Percentiles rank a stretch among this genome's conserved stretches.
Evolutionary conservation across 495 filamentous ascomycete genomes (phyloP).

Genomic region (Xylaria nigripes): DNA sequence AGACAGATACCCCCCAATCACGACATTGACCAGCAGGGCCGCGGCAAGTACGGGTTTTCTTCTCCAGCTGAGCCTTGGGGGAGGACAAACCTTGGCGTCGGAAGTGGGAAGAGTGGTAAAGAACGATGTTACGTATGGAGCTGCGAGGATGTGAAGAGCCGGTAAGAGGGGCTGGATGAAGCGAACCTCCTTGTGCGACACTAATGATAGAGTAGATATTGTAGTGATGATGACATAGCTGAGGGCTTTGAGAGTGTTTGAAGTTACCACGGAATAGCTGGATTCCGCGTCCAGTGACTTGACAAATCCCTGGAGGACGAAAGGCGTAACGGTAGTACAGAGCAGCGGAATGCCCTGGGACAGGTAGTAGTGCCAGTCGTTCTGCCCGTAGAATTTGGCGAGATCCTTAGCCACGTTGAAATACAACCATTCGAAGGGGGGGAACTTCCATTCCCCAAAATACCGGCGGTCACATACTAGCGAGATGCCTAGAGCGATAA

Average conservation of each 20-base stretch:
- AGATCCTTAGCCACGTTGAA: conserved; percentile 86
- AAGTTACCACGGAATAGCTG: conserved; percentile 26
- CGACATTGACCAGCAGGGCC: conserved; percentile 56
- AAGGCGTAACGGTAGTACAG: conserved; percentile 75
- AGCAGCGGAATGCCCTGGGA: conserved; percentile 84
- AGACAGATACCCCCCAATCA: conserved; percentile 66
- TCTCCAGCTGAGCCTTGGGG: conserved; percentile 25
- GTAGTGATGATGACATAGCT: conserved; percentile 53
- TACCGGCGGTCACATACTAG: conserved; percentile 67
- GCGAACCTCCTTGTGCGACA: conserved; percentile 95
- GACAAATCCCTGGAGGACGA: conserved; percentile 59
- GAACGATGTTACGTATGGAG: conserved; percentile 56
- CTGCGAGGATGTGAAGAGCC: conserved; percentile 70
- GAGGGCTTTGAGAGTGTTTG: conserved; percentile 48
- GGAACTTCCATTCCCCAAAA: conserved; percentile 84
- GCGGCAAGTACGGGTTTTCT: conserved; percentile 48
- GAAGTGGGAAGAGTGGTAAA: conserved; percentile 39
- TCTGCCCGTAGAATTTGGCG: conserved; percentile 86
- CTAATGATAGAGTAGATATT: conserved; percentile 57
- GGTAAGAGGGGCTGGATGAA: conserved; percentile 94
- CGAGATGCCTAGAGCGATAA: conserved; percentile 52
- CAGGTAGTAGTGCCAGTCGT: conserved; percentile 87
- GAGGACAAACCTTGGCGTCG: conserved; percentile 5
- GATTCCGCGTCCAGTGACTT: conserved; percentile 30
- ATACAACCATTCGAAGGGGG: conserved; percentile 78